A percentile compares a stretch with the other conserved stretches of the same genome.
Conservation (phyloP, 75 land plant species). For the Picea sitchensis region DNA sequence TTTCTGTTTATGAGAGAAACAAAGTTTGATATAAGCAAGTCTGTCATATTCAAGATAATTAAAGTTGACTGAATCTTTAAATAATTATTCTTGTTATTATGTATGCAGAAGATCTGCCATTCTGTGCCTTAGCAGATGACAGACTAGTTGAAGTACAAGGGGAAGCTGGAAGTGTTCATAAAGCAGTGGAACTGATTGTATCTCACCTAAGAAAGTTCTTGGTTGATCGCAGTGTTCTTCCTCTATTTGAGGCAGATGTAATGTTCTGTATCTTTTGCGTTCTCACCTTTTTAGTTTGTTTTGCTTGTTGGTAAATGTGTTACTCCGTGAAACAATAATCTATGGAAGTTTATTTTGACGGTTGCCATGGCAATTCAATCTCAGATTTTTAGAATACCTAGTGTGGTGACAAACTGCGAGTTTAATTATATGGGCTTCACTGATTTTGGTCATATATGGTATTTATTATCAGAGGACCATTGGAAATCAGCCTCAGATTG, state of each 20-base stretch:
- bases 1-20: constrained; percentile 1
- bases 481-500: constrained; percentile 29
- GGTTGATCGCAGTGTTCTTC: constrained; percentile 83
- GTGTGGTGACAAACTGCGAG: too few species aligned
- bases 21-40: neutral
- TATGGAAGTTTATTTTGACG: neutral
- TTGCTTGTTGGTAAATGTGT: neutral
- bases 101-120: constrained; percentile 77
- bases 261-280: constrained; percentile 3
- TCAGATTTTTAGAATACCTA: too few species aligned
- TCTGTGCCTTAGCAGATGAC: constrained; percentile 89
- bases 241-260: constrained; percentile 75
- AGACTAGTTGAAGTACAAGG: constrained; percentile 91
- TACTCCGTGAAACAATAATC: neutral
- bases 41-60: neutral
- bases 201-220: constrained; percentile 85
- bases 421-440: neutral
- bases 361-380: too few species aligned
- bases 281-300: neutral
- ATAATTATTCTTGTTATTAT: neutral
- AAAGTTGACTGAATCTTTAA: neutral
- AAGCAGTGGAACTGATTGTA: constrained; percentile 79
- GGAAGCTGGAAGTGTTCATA: constrained; percentile 64
- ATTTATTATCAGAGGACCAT: constrained; percentile 1
- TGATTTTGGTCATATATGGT: constrained; percentile 1